phyloP scores from a whole-genome alignment of 2,329 filamentous ascomycete genomes.

The Xylaria sp. region DNA sequence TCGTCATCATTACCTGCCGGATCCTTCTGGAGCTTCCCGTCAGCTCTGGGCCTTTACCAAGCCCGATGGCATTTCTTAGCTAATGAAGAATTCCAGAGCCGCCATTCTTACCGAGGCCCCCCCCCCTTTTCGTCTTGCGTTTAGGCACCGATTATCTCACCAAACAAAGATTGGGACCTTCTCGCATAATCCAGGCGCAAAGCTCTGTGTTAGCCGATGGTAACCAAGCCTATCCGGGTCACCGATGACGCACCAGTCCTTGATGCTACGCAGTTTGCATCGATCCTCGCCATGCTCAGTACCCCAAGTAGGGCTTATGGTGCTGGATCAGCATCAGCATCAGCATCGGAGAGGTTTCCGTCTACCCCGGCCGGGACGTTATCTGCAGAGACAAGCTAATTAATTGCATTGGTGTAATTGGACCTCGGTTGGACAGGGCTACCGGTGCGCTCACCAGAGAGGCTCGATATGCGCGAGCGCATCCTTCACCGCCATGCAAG shows the following conservation, averaged over 20 bases:
- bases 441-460: constrained; percentile 9
- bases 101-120: constrained; percentile 23
- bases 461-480: constrained; percentile 20
- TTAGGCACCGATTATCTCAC: constrained; percentile 14
- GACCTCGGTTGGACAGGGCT: constrained; percentile 16
- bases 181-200: constrained; percentile 20
- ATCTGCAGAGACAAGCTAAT: constrained; percentile 16
- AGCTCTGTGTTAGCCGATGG: constrained; percentile 16
- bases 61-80: constrained; percentile 1
- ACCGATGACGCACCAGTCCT: constrained; percentile 21
- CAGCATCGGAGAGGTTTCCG: neutral
- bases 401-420: constrained; percentile 23
- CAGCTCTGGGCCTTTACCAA: constrained; percentile 9
- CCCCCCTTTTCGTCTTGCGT: neutral
- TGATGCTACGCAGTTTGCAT: constrained; percentile 29
- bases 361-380: constrained; percentile 21
- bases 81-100: constrained; percentile 10
- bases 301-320: constrained; percentile 7
- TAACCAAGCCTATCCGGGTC: constrained; percentile 15
- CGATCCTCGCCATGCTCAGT: constrained; percentile 15
- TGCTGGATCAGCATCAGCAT: constrained; percentile 4
- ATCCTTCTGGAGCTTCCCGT: constrained; percentile 19
- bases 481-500: constrained; percentile 26
- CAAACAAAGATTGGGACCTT: constrained; percentile 9
- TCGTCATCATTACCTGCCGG: too few species aligned